phyloP scores from a whole-genome alignment of 495 filamentous ascomycete species.

The Penicillium tannophilum region DNA sequence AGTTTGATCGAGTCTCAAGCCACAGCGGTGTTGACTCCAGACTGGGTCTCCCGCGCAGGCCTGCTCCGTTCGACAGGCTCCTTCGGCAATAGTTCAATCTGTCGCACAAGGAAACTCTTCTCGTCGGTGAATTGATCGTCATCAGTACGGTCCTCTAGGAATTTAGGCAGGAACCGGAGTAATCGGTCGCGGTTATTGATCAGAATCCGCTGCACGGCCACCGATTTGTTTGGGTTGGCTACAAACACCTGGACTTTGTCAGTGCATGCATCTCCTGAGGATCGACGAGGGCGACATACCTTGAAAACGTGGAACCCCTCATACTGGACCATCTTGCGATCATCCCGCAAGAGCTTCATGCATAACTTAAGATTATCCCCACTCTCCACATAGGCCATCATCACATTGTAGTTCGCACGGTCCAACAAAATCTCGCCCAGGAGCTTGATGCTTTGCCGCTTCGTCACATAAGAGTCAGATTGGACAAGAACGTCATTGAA shows the following conservation, averaged over 20 bases:
- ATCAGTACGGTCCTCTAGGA: constrained; percentile 92
- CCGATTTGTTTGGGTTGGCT: constrained; percentile 93
- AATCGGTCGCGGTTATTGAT: constrained; percentile 93
- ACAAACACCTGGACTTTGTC: constrained; percentile 76
- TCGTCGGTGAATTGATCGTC: constrained; percentile 99
- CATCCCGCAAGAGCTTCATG: constrained; percentile 94
- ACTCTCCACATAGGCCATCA: constrained; percentile 94
- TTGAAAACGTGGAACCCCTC: constrained; percentile 99
- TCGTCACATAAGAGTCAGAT: constrained; percentile 95
- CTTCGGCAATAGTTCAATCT: constrained; percentile 79
- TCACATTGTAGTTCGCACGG: constrained; percentile 94
- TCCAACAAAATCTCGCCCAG: constrained; percentile 94
- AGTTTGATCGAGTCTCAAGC: constrained; percentile 22
- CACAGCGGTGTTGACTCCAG: constrained; percentile 40
- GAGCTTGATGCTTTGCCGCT: constrained; percentile 96
- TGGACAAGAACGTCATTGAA: constrained; percentile 89
- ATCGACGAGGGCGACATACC: constrained; percentile 43
- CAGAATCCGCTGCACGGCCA: constrained; percentile 90
- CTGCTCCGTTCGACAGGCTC: constrained; percentile 58
- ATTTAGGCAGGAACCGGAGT: constrained; percentile 82
- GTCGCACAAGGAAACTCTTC: constrained; percentile 92
- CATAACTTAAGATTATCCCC: constrained; percentile 95
- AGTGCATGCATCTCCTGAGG: constrained; percentile 14
- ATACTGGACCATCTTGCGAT: constrained; percentile 98
- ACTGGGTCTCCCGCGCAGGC: constrained; percentile 35